Percentiles rank a stretch among this genome's conserved stretches.
phyloP scores from a whole-genome alignment of 345 rosid species.

The Euclidium syriacum region DNA sequence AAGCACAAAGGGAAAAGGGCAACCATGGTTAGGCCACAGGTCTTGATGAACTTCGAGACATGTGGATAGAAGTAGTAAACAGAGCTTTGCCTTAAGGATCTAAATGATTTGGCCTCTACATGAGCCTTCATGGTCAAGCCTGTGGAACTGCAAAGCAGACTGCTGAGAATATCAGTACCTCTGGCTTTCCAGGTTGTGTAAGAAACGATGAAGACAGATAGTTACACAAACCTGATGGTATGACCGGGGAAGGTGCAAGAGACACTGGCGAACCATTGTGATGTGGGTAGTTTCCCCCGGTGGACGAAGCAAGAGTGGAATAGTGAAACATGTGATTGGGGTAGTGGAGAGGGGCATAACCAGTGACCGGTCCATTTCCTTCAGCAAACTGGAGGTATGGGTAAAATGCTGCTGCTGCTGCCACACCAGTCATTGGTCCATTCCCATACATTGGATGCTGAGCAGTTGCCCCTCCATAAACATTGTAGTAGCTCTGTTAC shows the following conservation, averaged over 20 bases:
- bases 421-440: slow-evolving; percentile 57
- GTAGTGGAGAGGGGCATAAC: slow-evolving; percentile 64
- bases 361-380: slow-evolving; percentile 54
- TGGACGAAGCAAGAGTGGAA: slow-evolving; percentile 48
- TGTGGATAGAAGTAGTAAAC: slow-evolving; percentile 23
- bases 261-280: slow-evolving; percentile 77
- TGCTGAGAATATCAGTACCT: slow-evolving; percentile 72
- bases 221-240: slow-evolving; percentile 64
- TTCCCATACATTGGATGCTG: slow-evolving; percentile 77
- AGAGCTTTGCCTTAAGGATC: slow-evolving; percentile 23
- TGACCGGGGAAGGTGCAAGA: slow-evolving; percentile 69
- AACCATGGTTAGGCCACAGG: slow-evolving; percentile 94
- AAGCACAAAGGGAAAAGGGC: slow-evolving; percentile 32
- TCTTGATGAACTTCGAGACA: slow-evolving; percentile 40
- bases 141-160: slow-evolving; percentile 98
- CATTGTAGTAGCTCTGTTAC: slow-evolving; percentile 70
- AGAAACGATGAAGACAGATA: background rate
- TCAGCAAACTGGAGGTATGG: slow-evolving; percentile 85
- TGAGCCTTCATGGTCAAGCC: slow-evolving; percentile 69
- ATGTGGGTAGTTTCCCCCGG: slow-evolving; percentile 55
- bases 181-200: slow-evolving; percentile 4
- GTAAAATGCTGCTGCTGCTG: slow-evolving; percentile 61
- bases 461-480: slow-evolving; percentile 74
- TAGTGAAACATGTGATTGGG: slow-evolving; percentile 74
- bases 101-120: slow-evolving; percentile 26